Base-by-base conservation (phyloP, 495 filamentous ascomycete species). In the Lophium mytilinum region DNA sequence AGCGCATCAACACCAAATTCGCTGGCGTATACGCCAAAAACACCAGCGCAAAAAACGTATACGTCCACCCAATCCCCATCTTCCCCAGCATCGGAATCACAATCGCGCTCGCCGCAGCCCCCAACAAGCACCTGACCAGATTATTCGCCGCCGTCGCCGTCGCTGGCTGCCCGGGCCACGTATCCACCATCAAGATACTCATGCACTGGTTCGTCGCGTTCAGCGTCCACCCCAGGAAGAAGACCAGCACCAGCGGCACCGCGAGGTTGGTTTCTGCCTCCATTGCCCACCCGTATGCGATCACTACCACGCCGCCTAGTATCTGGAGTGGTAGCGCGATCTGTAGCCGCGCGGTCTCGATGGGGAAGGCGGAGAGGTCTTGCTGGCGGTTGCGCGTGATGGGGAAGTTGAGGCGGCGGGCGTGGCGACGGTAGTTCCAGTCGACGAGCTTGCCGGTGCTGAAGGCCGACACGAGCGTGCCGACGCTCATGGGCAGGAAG, bases 341-440 rank as follows among this genome's bases (percentile, higher is more conserved):
- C 41, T 68, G 53, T 5, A 69, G 37, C 0, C 66, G 60, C 15
- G 63, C 65, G 19, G 52, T 39, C 49, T 71, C 66, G 40, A 69
- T 68, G 1, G 66, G 65, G 53, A 59, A 67, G 55, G 54, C 61
- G 24, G 35, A 37, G 49, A 55, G 71, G 33, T 76, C 70, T 12
- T 78, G 70, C 37, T 77, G 72, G 8, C 67, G 66, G 40, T 74
- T 76, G 36, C 71, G 69, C 18, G 34, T 37, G 47, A 78, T 70
- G 24, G 35, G 55, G 36, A 63, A 52, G 39, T 62, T 60, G 15
- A 65, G 41, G 0, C 49, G 45, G 9, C 24, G 12, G 3, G 68
- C 68, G 41, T 61, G 54, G 9, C 66, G 58, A 3, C 63, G 48
- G 54, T 59, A 71, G 24, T 69, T 66, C 61, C 65, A 66, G 55